Percentiles rank a stretch among this genome's conserved stretches.
Evolutionary conservation across 73 alveolate species (phyloP).

Genomic region (Stentor roeselii): DNA sequence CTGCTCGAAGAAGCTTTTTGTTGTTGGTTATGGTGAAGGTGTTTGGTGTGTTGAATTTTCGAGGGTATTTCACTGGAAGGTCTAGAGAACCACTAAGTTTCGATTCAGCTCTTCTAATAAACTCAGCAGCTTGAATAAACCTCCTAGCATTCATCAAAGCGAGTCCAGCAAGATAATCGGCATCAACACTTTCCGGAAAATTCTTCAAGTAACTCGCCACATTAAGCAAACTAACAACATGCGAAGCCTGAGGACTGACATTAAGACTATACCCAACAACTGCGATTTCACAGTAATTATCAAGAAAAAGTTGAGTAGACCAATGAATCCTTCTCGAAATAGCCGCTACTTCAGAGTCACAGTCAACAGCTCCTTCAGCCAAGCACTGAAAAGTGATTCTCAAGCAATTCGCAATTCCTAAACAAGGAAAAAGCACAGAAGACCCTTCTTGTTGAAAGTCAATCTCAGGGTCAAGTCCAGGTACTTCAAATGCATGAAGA

Average conservation of each 20-base stretch:
- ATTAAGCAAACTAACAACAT: slow-evolving; percentile 37
- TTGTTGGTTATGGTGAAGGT: slow-evolving; percentile 11
- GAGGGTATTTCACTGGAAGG: slow-evolving; percentile 17
- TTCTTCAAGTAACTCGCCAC: slow-evolving; percentile 31
- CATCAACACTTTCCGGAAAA: slow-evolving; percentile 34
- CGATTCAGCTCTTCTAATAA: slow-evolving; percentile 47
- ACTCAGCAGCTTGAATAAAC: slow-evolving; percentile 55
- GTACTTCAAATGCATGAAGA: slow-evolving; percentile 9
- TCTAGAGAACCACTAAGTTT: background rate
- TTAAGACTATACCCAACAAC: slow-evolving; percentile 21
- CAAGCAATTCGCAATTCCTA: background rate
- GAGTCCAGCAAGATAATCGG: slow-evolving; percentile 45
- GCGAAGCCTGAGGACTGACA: slow-evolving; percentile 31
- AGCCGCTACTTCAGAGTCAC: slow-evolving; percentile 28
- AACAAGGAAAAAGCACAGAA: background rate
- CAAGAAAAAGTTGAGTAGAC: slow-evolving; percentile 5
- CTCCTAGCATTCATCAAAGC: slow-evolving; percentile 57
- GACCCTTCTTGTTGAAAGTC: slow-evolving; percentile 25
- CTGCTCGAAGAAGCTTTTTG: slow-evolving; percentile 39
- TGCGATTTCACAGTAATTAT: slow-evolving; percentile 1
- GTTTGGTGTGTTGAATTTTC: slow-evolving; percentile 13
- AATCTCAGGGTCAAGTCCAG: background rate
- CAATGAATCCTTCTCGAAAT: slow-evolving; percentile 19
- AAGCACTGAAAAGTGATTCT: background rate
- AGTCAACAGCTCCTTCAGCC: background rate